Percentiles rank a stretch among this genome's conserved stretches.
Conservation (phyloP, 2,329 filamentous ascomycete species). For the Raffaelea arxii region DNA sequence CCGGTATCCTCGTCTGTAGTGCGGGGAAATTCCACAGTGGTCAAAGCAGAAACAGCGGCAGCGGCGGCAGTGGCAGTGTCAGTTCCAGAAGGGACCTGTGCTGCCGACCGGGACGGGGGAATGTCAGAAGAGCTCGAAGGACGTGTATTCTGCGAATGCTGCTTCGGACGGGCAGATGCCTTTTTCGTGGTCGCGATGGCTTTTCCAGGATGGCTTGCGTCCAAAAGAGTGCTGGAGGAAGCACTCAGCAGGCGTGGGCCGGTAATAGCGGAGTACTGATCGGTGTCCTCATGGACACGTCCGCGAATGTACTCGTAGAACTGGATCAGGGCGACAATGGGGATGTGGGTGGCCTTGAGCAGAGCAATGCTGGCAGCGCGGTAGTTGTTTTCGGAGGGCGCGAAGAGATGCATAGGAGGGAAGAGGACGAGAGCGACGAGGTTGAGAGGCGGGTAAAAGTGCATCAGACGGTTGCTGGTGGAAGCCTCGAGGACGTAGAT, state of each 20-base stretch:
- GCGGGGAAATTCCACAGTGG: background rate
- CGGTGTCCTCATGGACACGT: slow-evolving; percentile 22
- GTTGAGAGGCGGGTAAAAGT: slow-evolving; percentile 65
- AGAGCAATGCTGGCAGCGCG: slow-evolving; percentile 51
- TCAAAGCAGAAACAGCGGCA: background rate
- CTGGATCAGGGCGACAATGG: slow-evolving; percentile 60
- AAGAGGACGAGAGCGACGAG: slow-evolving; percentile 63
- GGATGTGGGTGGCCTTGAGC: slow-evolving; percentile 54
- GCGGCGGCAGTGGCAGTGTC: background rate
- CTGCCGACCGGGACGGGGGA: background rate
- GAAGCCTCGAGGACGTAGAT: slow-evolving; percentile 57
- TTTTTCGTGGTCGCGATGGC: too few relatives aligned
- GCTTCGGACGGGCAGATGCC: background rate
- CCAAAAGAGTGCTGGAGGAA: background rate
- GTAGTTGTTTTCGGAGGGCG: slow-evolving; percentile 53
- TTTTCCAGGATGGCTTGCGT: too few relatives aligned
- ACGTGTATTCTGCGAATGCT: background rate
- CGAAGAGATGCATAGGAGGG: slow-evolving; percentile 59
- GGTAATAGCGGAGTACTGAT: slow-evolving; percentile 38
- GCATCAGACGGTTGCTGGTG: slow-evolving; percentile 57
- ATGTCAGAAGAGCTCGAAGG: too few relatives aligned
- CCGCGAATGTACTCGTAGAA: slow-evolving; percentile 49
- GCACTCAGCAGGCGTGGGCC: slow-evolving; percentile 25
- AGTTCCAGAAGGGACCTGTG: background rate
- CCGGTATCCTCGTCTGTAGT: slow-evolving; percentile 11